Base-by-base conservation (phyloP, 371 early-diverging fungal species). In the Neoconidiobolus thromboides region DNA sequence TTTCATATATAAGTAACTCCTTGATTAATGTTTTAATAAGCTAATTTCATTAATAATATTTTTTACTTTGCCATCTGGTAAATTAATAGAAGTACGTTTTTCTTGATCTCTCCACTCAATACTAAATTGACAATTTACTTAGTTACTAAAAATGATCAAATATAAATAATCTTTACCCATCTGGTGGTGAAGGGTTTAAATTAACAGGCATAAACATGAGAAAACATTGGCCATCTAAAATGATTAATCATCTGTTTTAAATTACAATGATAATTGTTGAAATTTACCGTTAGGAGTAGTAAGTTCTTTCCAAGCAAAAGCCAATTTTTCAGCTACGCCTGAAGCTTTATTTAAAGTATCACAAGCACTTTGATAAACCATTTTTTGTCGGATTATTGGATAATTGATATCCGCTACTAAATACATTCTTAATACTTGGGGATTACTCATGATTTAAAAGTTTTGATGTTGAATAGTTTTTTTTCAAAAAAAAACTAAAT, bases 221-320 rank as follows among this genome's bases (percentile, higher is more conserved):
- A 51, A 51, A 51, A 51, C 52, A 51, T 51, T 51, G 52, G 6
- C 52, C 52, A 51, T 7, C 52, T 51, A 51, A 51, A 36, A 51
- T 26, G 47, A 6, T 51, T 51, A 51, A n/a, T 14, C n/a, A 26
- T 7, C 0, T 26, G 52, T n/a, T 51, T 26, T 14, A 3, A n/a
- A 51, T 51, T 26, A 26, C 26, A 26, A 26, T 26, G 26, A 26
- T 26, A 26, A 26, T 26, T 26, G 26, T 26, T 26, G 7, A 51
- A 36, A 38, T n/a, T 10, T 10, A 51, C 52, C 52, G 14, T 51
- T 51, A 26, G 52, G 52, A 6, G 7, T 51, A 26, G 14, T 51
- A 36, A 51, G 14, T 36, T 51, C 52, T n/a, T 51, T 14, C 52
- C 52, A 51, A 10, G 14, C 6, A 51, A 51, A 51, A n/a, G 36